These are phyloP conservation scores for Ophiostoma australiae DNA, from an alignment of 2,329 filamentous ascomycete genomes.

Conservation along the genomic window DNA sequence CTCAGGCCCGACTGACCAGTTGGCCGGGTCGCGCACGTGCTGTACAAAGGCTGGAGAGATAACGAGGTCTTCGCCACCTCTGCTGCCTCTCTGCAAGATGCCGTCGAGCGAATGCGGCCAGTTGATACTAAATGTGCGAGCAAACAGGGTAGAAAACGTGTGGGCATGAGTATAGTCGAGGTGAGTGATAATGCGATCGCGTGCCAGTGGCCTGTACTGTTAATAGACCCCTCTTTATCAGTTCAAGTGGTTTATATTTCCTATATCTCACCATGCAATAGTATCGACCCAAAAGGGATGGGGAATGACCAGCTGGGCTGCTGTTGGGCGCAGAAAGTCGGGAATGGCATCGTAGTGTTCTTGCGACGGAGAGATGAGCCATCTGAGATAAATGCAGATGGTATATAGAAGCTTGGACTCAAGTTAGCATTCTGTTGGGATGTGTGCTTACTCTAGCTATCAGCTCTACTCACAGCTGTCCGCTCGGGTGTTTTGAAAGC, in stretches of 20 bases:
- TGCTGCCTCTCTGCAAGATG: constrained; percentile 21
- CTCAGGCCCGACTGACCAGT: constrained; percentile 24
- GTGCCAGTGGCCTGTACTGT: constrained; percentile 19
- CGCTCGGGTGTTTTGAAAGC: constrained; percentile 20
- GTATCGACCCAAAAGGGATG: constrained; percentile 25
- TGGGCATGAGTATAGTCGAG: constrained; percentile 21
- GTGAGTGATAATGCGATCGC: constrained; percentile 21
- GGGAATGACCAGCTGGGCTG: constrained; percentile 21
- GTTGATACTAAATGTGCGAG: constrained; percentile 19
- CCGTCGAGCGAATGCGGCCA: constrained; percentile 19
- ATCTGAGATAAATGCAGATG: constrained; percentile 21
- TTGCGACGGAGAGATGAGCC: constrained; percentile 21
- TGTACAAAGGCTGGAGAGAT: constrained; percentile 22
- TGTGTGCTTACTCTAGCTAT: not conserved
- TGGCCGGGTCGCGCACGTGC: constrained; percentile 21
- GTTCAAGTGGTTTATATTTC: too few species aligned
- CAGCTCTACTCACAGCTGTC: constrained; percentile 14
- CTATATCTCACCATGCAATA: not conserved
- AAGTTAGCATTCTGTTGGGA: not conserved
- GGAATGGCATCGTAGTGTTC: constrained; percentile 24
- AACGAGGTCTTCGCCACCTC: constrained; percentile 11
- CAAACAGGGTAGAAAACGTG: constrained; percentile 16
- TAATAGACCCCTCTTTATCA: not conserved
- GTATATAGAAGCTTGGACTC: constrained; percentile 15
- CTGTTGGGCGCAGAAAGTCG: constrained; percentile 22